These are phyloP conservation scores for Amniculicola lignicola DNA, from an alignment of 495 filamentous ascomycete species.

Conservation along the genomic window DNA sequence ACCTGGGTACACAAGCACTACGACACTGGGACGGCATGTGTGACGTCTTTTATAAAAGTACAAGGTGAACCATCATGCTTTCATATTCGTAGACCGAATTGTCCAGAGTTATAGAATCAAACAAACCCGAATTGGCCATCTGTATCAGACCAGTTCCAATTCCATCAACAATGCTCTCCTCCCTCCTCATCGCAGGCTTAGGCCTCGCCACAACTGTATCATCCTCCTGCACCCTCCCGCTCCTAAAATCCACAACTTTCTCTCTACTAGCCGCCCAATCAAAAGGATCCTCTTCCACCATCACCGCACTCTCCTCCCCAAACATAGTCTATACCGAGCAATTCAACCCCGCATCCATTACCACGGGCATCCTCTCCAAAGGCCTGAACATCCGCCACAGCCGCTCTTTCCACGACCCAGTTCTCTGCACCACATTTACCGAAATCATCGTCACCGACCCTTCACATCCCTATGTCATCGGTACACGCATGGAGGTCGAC, in stretches of 20 bases:
- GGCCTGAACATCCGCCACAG: slow-evolving; percentile 12
- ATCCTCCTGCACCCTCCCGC: slow-evolving; percentile 10
- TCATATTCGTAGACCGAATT: no score
- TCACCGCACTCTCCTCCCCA: neutral
- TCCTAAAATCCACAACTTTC: slow-evolving; percentile 9
- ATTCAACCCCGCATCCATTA: slow-evolving; percentile 7
- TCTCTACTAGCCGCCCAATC: slow-evolving; percentile 12
- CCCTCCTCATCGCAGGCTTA: neutral
- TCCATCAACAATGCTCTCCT: neutral
- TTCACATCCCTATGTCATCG: slow-evolving; percentile 26
- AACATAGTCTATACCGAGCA: slow-evolving; percentile 22
- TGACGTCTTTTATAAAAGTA: no score
- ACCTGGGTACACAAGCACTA: no score
- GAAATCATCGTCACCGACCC: slow-evolving; percentile 24
- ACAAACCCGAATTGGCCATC: no score
- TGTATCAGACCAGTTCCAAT: no score
- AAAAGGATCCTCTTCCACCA: neutral
- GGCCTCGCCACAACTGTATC: slow-evolving; percentile 8
- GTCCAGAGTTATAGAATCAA: no score
- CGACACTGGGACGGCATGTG: no score
- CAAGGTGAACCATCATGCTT: no score
- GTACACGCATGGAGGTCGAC: slow-evolving; percentile 18
- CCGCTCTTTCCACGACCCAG: slow-evolving; percentile 15
- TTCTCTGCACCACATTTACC: slow-evolving; percentile 24
- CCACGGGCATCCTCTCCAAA: slow-evolving; percentile 13